phyloP scores from a whole-genome alignment of 2,329 filamentous ascomycete species.

The Leptographium galeiforme region DNA sequence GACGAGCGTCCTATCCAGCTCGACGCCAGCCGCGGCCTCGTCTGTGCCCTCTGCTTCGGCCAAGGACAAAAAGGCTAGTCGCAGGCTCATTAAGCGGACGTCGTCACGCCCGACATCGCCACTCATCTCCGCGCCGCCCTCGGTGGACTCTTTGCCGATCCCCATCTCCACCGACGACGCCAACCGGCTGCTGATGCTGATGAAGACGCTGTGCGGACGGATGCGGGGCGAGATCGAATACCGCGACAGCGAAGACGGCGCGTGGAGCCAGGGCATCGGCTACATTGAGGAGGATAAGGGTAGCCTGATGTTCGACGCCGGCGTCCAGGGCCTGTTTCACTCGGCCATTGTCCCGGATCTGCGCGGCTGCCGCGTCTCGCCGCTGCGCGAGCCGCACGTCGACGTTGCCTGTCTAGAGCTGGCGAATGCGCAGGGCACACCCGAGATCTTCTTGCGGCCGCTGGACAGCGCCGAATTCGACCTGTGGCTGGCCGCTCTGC shows the following conservation, averaged over 20 bases:
- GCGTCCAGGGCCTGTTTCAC: conserved; percentile 51
- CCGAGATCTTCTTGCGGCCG: conserved; percentile 54
- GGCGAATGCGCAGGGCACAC: conserved; percentile 35
- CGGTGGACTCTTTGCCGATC: conserved; percentile 44
- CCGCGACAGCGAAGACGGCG: conserved; percentile 43
- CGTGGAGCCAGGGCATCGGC: conserved; percentile 60
- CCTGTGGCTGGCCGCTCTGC: conserved; percentile 64
- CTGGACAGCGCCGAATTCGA: conserved; percentile 54
- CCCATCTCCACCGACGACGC: conserved; percentile 54
- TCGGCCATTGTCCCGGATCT: conserved; percentile 58
- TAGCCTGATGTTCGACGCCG: conserved; percentile 60
- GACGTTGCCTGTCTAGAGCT: conserved; percentile 40
- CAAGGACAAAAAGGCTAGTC: conserved; percentile 31
- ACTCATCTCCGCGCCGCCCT: conserved; percentile 37
- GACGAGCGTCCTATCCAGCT: neutral
- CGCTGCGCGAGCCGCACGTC: conserved; percentile 31
- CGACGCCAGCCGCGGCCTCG: neutral
- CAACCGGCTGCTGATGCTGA: conserved; percentile 58
- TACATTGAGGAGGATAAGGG: conserved; percentile 68
- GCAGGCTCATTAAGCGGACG: conserved; percentile 41
- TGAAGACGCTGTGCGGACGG: conserved; percentile 63
- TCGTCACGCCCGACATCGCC: conserved; percentile 47
- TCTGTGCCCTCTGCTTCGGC: neutral
- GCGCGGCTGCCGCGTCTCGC: conserved; percentile 57
- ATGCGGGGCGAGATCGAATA: conserved; percentile 73